Conservation (phyloP, 192 early-diverging fungal species). For the Linnemannia zychae region DNA sequence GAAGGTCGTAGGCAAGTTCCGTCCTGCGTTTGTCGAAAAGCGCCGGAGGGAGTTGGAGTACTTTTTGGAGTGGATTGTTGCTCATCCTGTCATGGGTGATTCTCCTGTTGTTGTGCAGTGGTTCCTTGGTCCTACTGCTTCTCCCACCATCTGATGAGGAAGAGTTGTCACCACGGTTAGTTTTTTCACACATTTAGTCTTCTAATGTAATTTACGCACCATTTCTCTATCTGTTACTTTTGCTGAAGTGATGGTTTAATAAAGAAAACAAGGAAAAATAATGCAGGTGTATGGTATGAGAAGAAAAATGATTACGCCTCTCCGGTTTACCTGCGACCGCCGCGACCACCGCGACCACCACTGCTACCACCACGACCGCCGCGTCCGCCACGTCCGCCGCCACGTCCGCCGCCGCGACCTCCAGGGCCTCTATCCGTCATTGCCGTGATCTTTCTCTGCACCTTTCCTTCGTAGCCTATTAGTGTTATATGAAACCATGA, state of each 20-base stretch:
- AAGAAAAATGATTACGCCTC: not conserved
- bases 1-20: conserved; percentile 64
- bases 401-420: conserved; percentile 30
- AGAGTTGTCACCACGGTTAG: not conserved
- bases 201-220: not conserved
- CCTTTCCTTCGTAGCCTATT: conserved; percentile 49
- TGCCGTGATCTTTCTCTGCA: conserved; percentile 45
- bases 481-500: not conserved
- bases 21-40: conserved; percentile 65
- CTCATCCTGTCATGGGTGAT: conserved; percentile 61
- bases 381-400: conserved; percentile 4
- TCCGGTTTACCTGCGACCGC: conserved; percentile 7
- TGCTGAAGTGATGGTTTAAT: not conserved
- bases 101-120: conserved; percentile 63
- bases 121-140: conserved; percentile 46
- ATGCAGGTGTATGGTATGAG: not conserved
- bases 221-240: not conserved
- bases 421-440: conserved; percentile 28
- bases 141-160: not conserved
- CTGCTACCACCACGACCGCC: conserved; percentile 14
- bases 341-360: conserved; percentile 14
- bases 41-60: conserved; percentile 64
- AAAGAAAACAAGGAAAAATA: not conserved
- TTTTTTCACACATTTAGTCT: not conserved
- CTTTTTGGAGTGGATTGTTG: conserved; percentile 66